phyloP scores from a whole-genome alignment of 2,329 filamentous ascomycete species.

The Aspergillus fructus region DNA sequence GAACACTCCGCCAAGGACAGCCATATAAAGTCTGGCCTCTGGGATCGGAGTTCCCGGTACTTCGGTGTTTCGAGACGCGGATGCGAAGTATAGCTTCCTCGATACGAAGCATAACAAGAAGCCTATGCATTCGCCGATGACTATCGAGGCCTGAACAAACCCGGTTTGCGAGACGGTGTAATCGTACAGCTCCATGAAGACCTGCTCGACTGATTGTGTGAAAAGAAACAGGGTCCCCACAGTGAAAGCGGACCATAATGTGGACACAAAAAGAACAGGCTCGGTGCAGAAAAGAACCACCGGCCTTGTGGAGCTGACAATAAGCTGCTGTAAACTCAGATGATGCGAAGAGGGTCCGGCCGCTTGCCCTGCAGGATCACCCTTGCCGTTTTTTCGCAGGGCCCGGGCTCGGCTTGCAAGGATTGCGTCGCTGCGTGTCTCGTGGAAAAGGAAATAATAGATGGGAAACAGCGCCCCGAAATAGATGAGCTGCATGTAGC shows the following conservation, averaged over 20 bases:
- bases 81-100: constrained; percentile 25
- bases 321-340: constrained; percentile 27
- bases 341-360: constrained; percentile 21
- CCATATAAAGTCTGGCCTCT: constrained; percentile 44
- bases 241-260: constrained; percentile 46
- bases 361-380: constrained; percentile 24
- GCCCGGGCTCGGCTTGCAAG: constrained; percentile 36
- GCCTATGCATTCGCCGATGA: constrained; percentile 43
- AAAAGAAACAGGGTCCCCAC: constrained; percentile 46
- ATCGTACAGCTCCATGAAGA: constrained; percentile 35
- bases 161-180: constrained; percentile 34
- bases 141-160: constrained; percentile 43
- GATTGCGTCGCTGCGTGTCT: constrained; percentile 44
- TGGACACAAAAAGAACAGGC: constrained; percentile 44
- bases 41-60: constrained; percentile 42
- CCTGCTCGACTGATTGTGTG: constrained; percentile 44
- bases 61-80: constrained; percentile 39
- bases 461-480: constrained; percentile 36
- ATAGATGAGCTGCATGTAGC: constrained; percentile 43
- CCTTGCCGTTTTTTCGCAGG: constrained; percentile 32
- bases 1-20: constrained; percentile 33
- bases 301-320: constrained; percentile 38
- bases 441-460: constrained; percentile 40
- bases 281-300: constrained; percentile 42
- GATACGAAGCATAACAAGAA: constrained; percentile 32